Conservation (phyloP, 192 early-diverging fungal genomes). For the Coemansia furcata region DNA sequence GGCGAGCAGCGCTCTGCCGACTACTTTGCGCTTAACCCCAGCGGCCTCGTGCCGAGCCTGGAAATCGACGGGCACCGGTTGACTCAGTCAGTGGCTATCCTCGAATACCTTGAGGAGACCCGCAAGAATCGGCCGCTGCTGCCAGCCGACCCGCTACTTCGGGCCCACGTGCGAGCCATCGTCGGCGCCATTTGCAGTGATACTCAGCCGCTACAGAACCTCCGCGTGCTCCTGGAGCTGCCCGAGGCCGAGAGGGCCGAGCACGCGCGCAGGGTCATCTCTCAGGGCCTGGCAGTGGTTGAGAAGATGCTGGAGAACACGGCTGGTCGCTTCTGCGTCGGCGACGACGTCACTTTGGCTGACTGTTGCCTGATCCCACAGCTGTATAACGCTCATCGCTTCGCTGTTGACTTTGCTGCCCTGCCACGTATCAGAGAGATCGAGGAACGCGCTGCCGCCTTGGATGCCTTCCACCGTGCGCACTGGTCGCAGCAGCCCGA, state of each 20-base stretch:
- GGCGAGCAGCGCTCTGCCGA: slow-evolving; percentile 65
- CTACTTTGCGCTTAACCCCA: slow-evolving; percentile 68
- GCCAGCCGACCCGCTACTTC: slow-evolving; percentile 64
- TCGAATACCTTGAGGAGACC: slow-evolving; percentile 88
- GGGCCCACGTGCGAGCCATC: slow-evolving; percentile 71
- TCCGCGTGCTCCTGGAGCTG: slow-evolving; percentile 65
- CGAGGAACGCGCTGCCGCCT: slow-evolving; percentile 50
- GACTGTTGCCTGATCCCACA: slow-evolving; percentile 80
- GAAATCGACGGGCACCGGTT: slow-evolving; percentile 57
- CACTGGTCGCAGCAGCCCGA: slow-evolving; percentile 66
- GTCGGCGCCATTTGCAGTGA: slow-evolving; percentile 72
- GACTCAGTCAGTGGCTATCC: slow-evolving; percentile 72
- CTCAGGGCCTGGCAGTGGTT: slow-evolving; percentile 62
- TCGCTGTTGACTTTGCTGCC: slow-evolving; percentile 65
- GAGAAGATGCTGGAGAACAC: slow-evolving; percentile 64
- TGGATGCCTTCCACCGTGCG: slow-evolving; percentile 66
- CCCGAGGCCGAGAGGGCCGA: slow-evolving; percentile 47
- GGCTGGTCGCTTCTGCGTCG: slow-evolving; percentile 73
- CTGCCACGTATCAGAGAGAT: slow-evolving; percentile 72
- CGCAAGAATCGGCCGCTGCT: slow-evolving; percentile 65
- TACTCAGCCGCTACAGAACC: slow-evolving; percentile 87
- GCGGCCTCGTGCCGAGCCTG: slow-evolving; percentile 66
- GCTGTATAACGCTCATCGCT: slow-evolving; percentile 74
- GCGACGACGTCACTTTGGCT: slow-evolving; percentile 80
- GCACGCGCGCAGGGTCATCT: slow-evolving; percentile 56